Evolutionary conservation across 2,329 filamentous ascomycete genomes (phyloP), one percentile per base, ranked within the genome.

Genomic region (Monilinia aucupariae): DNA sequence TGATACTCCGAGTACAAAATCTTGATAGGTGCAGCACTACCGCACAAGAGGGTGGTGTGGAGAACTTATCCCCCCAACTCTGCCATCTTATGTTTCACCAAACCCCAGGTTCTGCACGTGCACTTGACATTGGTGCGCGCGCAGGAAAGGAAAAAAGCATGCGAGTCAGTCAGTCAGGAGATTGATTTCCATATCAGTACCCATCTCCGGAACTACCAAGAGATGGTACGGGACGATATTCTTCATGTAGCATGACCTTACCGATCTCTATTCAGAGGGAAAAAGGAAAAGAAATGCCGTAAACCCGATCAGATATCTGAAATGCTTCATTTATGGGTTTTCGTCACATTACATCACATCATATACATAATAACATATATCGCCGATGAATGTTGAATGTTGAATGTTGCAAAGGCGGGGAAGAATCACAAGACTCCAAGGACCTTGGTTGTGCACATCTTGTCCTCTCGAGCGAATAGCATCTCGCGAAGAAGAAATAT

Each of bases 81-180:
- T 20, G 20, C 41, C 30, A 58, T 25, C 13, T 25, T 7, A 58
- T 45, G 41, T 58, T 47, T 47, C 54, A 56, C 41, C 13, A n/a
- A 37, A 37, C 54, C 54, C 54, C 54, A 25, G 54, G 43, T 48
- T 47, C n/a, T 37, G 49, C 30, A 37, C n/a, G 7, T 47, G 12
- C 53, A 56, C 25, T 45, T 43, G 41, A 20, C 15, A 43, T 15
- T 43, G 39, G 34, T 55, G 39, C 13, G 41, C 34, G 51, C 30
- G 22, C 41, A 25, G 32, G 22, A 20, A 54, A 9, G 37, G 41
- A n/a, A n/a, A n/a, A n/a, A n/a, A n/a, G n/a, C n/a, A 27, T 25
- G 51, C 37, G 52, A 54, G 52, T 54, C 52, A 54, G 52, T 54
- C 17, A 56, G n/a, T 20, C 54, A 48, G 54, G 54, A 58, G 54